A percentile compares a stretch with the other conserved stretches of the same genome.
Evolutionary conservation across 2,329 filamentous ascomycete species (phyloP).

Genomic region (Metarhizium rileyi): DNA sequence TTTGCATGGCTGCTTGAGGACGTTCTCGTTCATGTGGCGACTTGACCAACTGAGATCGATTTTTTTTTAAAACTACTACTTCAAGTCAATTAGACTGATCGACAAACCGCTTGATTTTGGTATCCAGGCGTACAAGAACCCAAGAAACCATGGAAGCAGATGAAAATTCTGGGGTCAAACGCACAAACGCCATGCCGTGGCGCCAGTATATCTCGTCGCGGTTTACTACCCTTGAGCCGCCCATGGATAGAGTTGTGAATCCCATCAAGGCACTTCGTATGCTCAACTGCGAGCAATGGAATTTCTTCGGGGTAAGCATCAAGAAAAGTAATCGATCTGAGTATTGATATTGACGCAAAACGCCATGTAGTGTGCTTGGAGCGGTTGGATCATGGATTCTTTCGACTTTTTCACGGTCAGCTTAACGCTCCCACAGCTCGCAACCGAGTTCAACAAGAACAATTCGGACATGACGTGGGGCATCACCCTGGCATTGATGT

Average conservation of each 20-base stretch:
- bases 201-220: background rate
- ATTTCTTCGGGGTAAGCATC: background rate
- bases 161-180: too few species aligned
- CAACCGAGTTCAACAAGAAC: background rate
- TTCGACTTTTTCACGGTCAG: background rate
- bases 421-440: background rate
- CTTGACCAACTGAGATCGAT: too few species aligned
- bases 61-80: too few species aligned
- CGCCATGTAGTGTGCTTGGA: constrained; percentile 1
- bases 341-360: background rate
- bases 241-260: background rate
- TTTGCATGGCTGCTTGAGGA: too few species aligned
- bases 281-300: background rate
- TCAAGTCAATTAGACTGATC: too few species aligned
- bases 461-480: background rate
- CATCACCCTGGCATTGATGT: background rate
- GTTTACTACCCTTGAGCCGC: background rate
- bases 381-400: background rate
- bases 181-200: background rate
- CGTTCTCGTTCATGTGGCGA: too few species aligned
- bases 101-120: too few species aligned
- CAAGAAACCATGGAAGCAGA: too few species aligned
- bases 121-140: too few species aligned
- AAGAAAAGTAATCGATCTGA: too few species aligned
- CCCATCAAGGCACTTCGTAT: background rate